phyloP scores from a whole-genome alignment of 371 early-diverging fungal genomes.

The Mucor circinelloides region DNA sequence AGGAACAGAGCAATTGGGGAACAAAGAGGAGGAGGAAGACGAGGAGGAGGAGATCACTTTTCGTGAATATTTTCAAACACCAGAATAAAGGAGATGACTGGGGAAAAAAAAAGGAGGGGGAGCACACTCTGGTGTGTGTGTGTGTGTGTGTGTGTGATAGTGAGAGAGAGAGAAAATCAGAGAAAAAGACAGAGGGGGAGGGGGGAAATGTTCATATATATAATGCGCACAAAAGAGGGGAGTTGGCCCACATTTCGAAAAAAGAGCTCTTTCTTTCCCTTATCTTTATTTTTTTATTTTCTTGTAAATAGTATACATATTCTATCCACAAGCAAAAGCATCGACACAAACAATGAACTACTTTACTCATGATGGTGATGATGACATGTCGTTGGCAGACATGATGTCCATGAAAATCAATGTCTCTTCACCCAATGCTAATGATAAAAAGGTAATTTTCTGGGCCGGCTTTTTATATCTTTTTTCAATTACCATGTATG shows the following conservation, averaged over 20 bases:
- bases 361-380: constrained; percentile 13
- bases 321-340: neutral
- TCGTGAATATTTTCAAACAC: neutral
- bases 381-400: constrained; percentile 20
- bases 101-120: neutral
- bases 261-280: constrained; percentile 4
- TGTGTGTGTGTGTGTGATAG: too few species aligned
- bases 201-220: neutral
- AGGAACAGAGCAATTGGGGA: neutral
- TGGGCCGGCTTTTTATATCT: neutral
- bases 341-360: neutral
- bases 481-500: neutral
- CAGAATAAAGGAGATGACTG: constrained; percentile 1
- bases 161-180: neutral
- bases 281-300: constrained; percentile 1
- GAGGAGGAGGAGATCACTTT: neutral
- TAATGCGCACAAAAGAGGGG: constrained; percentile 4
- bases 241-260: constrained; percentile 12
- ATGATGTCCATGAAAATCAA: constrained; percentile 22
- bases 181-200: neutral
- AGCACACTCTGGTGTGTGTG: neutral
- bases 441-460: constrained; percentile 19
- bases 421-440: neutral
- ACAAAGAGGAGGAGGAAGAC: neutral
- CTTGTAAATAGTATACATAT: neutral